Evolutionary conservation across 2,329 filamentous ascomycete species (phyloP).

Genomic region (Fusarium bulbicola): DNA sequence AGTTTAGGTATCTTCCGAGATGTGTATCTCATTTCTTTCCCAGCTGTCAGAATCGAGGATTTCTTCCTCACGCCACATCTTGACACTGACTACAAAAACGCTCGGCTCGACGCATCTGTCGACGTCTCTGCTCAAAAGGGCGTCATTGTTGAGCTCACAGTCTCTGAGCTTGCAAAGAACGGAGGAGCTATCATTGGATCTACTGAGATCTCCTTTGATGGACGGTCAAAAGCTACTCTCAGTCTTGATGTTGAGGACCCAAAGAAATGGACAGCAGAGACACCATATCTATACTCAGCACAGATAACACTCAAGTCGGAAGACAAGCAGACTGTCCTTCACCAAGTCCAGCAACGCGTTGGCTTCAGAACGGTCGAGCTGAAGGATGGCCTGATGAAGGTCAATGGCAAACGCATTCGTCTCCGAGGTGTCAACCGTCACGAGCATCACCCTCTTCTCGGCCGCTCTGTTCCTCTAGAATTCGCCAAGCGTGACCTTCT

Average conservation of each 20-base stretch:
- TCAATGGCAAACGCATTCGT: slow-evolving; percentile 70
- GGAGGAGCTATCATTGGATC: slow-evolving; percentile 48
- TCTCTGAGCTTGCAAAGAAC: slow-evolving; percentile 51
- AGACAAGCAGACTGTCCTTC: slow-evolving; percentile 46
- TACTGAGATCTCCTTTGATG: slow-evolving; percentile 38
- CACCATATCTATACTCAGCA: slow-evolving; percentile 67
- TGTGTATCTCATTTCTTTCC: slow-evolving; percentile 68
- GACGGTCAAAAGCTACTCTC: slow-evolving; percentile 50
- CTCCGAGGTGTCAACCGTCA: slow-evolving; percentile 71
- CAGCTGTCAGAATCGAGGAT: slow-evolving; percentile 64
- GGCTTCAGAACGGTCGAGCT: slow-evolving; percentile 74
- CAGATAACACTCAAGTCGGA: slow-evolving; percentile 61
- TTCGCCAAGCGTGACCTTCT: slow-evolving; percentile 70
- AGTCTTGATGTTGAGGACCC: slow-evolving; percentile 60
- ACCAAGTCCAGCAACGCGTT: slow-evolving; percentile 60
- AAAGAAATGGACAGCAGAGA: slow-evolving; percentile 74
- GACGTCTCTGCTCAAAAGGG: slow-evolving; percentile 49
- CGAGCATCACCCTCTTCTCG: slow-evolving; percentile 72
- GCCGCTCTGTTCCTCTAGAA: slow-evolving; percentile 69
- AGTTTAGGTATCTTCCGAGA: slow-evolving; percentile 71
- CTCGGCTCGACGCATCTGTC: slow-evolving; percentile 57
- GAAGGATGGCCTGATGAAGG: slow-evolving; percentile 67
- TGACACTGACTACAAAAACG: slow-evolving; percentile 60
- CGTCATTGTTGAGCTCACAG: slow-evolving; percentile 52
- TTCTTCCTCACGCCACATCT: slow-evolving; percentile 66